Evolutionary conservation across 352 stramenopile species (phyloP).

Genomic region (Elongisporangium undulatum): DNA sequence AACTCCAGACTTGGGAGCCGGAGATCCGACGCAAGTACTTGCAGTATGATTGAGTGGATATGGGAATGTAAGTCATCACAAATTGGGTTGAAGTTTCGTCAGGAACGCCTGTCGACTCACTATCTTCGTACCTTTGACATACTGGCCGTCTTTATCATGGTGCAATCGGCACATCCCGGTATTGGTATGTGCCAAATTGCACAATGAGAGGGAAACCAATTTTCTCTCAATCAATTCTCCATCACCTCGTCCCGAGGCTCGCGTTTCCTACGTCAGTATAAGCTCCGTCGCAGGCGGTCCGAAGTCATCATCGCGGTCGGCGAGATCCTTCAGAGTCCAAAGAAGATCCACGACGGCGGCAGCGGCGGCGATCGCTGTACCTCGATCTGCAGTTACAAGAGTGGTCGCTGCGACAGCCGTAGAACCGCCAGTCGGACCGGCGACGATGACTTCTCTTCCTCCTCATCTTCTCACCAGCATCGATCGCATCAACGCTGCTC

Average conservation of each 20-base stretch:
- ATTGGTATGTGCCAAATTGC: conserved; percentile 2
- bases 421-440: conserved; percentile 9
- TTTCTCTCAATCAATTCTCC: conserved; percentile 9
- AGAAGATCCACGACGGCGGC: too few species aligned
- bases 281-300: too few species aligned
- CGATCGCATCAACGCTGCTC: conserved; percentile 35
- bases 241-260: conserved; percentile 12
- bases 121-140: too few species aligned
- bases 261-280: conserved; percentile 10
- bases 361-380: too few species aligned
- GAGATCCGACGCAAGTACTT: background rate
- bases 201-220: conserved; percentile 6
- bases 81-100: too few species aligned
- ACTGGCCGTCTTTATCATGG: too few species aligned
- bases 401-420: conserved; percentile 9
- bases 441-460: conserved; percentile 14
- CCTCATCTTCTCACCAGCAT: conserved; percentile 21
- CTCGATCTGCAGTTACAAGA: too few species aligned
- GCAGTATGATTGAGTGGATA: background rate
- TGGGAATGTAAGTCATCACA: too few species aligned
- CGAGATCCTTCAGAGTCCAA: too few species aligned
- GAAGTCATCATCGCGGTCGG: too few species aligned
- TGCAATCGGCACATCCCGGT: too few species aligned
- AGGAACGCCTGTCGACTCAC: too few species aligned
- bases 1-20: background rate